phyloP scores from a whole-genome alignment of 768 basidiomycete species.

The Tricholoma hemisulphureum region DNA sequence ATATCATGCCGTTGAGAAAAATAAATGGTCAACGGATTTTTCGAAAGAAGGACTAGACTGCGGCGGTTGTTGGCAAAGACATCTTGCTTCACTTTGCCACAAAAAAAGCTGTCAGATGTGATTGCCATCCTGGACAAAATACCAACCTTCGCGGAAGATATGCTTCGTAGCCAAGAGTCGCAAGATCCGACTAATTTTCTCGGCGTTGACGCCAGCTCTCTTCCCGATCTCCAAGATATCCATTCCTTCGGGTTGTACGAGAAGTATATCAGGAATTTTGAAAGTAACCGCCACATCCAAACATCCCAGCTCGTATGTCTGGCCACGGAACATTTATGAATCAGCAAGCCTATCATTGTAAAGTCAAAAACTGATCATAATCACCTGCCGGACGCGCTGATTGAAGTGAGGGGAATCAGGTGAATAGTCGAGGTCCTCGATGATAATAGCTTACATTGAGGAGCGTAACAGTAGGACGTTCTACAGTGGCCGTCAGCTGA shows the following conservation, averaged over 20 bases:
- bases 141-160: slow-evolving; percentile 32
- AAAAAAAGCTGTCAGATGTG: slow-evolving; percentile 2
- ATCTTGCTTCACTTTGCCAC: slow-evolving; percentile 27
- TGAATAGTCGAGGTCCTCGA: not conserved
- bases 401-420: not conserved
- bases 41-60: slow-evolving; percentile 29
- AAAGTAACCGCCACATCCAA: slow-evolving; percentile 33
- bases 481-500: slow-evolving; percentile 23
- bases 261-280: slow-evolving; percentile 38
- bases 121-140: slow-evolving; percentile 11
- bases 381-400: not conserved
- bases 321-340: not conserved
- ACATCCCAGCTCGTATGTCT: slow-evolving; percentile 33
- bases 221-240: slow-evolving; percentile 31
- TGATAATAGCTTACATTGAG: slow-evolving; percentile 20
- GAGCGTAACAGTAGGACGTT: slow-evolving; percentile 22
- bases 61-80: slow-evolving; percentile 42
- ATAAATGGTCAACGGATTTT: slow-evolving; percentile 26
- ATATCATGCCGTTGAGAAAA: not conserved
- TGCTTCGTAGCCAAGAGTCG: slow-evolving; percentile 40
- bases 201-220: slow-evolving; percentile 29
- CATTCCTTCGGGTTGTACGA: slow-evolving; percentile 34
- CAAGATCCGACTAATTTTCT: slow-evolving; percentile 39
- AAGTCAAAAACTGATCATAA: not conserved
- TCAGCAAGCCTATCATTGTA: too few species aligned